Evolutionary conservation across 164 flowering plant species (phyloP).

Genomic region (Magnolia changhungtana): DNA sequence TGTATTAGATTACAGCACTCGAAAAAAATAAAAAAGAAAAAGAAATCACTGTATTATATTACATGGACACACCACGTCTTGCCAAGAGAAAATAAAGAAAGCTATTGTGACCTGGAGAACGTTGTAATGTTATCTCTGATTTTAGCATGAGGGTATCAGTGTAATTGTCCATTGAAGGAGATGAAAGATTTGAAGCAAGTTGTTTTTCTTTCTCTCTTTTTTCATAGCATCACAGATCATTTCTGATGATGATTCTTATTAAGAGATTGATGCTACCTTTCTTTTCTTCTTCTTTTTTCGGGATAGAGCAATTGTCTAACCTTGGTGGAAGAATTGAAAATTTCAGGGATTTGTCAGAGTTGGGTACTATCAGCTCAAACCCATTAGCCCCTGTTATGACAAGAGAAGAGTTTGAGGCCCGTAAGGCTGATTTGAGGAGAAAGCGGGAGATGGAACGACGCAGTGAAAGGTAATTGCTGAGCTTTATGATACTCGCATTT

Average conservation of each 20-base stretch:
- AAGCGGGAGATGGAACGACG: conserved; percentile 69
- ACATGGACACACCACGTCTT: no score
- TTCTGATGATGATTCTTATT: no score
- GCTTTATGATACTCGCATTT: neutral
- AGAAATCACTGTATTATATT: neutral
- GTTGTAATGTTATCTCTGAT: neutral
- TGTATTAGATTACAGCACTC: no score
- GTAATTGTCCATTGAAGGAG: neutral
- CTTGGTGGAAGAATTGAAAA: conserved; percentile 1
- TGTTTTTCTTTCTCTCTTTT: no score
- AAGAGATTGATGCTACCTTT: no score
- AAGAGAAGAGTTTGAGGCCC: conserved; percentile 90
- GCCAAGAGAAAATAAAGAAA: neutral
- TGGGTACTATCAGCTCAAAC: conserved; percentile 49
- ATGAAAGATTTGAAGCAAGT: neutral
- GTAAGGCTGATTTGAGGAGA: conserved; percentile 75
- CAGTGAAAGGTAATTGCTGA: conserved; percentile 36
- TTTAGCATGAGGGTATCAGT: neutral
- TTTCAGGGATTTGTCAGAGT: conserved; percentile 63
- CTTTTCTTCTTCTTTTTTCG: no score
- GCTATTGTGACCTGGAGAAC: neutral
- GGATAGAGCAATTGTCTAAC: neutral
- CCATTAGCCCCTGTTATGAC: conserved; percentile 59
- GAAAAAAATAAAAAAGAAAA: no score
- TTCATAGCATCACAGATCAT: no score